Base-by-base conservation (phyloP, 2,329 filamentous ascomycete genomes). In the Aspergillus fischeri region DNA sequence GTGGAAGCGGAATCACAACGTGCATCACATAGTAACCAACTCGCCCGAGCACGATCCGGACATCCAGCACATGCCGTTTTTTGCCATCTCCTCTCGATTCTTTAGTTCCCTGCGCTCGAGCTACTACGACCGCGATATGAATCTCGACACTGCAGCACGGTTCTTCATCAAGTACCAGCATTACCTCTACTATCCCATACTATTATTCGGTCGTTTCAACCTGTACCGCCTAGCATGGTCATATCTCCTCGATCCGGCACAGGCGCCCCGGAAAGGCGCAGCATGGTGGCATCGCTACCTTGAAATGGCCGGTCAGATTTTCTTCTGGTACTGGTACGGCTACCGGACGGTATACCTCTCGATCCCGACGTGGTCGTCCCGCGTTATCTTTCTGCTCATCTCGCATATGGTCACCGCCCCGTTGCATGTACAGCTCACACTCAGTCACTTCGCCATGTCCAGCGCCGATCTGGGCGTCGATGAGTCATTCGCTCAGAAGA, bases 1-100 rank as follows among this genome's bases (percentile, higher is more conserved):
- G 94, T 99, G 94, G 93, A 97, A 97, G 76, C 83, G 86, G 60
- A 97, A 87, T 71, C 93, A 97, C 75, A 97, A 97, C 69, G 92
- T 97, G 7, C 93, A 97, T 72, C 93, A 97, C 70, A 92, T 97
- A 65, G 89, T 97, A 52, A 97, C 94, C n/a, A 97, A 97, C 73
- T 89, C 89, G 44, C 90, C 92, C 14, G 94, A 97, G 73, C 93
- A 97, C 71, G 93, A 97, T 71, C 93, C 94, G 0, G 93, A 97
- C 71, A 97, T 97, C 66, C 86, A 93, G 72, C 89, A 96, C 72
- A 84, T 96, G 74, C 92, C 92, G 3, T 88, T 96, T 71, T 91
- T 97, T 71, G 91, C 91, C 58, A 85, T 94, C 86, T 91, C 25
- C 88, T 94, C 67, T 83, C 96, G 53, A 80, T 81, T 44, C 75